Conservation (phyloP, 148 eudicot species). For the Tetragonia tetragonoides region DNA sequence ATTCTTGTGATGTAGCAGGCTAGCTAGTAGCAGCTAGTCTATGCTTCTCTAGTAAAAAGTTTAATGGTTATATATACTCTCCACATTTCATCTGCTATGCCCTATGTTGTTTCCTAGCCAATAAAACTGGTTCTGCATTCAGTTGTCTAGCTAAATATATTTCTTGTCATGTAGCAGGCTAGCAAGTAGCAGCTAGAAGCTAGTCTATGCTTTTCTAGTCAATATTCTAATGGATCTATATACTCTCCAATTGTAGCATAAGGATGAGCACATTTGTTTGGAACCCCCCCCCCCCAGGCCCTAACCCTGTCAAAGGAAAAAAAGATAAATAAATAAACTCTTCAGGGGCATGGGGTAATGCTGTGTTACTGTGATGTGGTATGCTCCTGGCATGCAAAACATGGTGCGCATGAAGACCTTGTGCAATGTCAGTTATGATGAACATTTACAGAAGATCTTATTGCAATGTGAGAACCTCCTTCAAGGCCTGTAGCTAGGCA, state of each 20-base stretch:
- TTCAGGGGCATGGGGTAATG: not conserved
- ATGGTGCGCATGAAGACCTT: not conserved
- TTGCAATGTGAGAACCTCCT: not conserved
- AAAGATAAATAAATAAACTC: not conserved
- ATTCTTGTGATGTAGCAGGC: not conserved
- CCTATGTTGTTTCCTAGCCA: not conserved
- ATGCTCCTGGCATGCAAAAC: not conserved
- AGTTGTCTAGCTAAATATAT: not conserved
- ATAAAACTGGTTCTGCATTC: not conserved
- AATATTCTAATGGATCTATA: not conserved
- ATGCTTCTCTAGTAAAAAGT: not conserved
- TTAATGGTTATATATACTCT: not conserved
- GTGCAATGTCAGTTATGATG: constrained; percentile 1
- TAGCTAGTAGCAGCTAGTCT: not conserved
- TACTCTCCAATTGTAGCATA: not conserved
- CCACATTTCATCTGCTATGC: not conserved
- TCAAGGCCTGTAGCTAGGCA: not conserved
- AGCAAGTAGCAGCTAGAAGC: not conserved
- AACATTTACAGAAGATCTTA: constrained; percentile 8
- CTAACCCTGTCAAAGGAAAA: not conserved
- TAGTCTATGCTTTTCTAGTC: not conserved
- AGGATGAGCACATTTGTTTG: not conserved
- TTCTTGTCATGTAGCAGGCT: not conserved
- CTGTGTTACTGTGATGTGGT: not conserved
- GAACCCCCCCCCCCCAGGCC: not conserved